A percentile compares a stretch with the other conserved stretches of the same genome.
phyloP scores from a whole-genome alignment of 495 filamentous ascomycete species.

The Amphirosellinia nigrospora region DNA sequence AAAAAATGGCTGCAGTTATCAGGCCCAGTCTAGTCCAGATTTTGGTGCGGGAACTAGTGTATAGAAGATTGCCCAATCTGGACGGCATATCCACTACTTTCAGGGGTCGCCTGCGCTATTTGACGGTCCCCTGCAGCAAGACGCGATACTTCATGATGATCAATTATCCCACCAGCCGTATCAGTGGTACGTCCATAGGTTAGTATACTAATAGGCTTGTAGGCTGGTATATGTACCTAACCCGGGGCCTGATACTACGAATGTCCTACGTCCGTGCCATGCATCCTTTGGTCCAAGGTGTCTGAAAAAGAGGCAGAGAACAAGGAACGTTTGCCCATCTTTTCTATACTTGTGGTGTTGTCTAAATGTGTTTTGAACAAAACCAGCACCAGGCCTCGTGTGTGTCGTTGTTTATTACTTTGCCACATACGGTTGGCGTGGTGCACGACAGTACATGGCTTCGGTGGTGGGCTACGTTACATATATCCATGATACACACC shows the following conservation, averaged over 20 bases:
- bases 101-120: constrained; percentile 14
- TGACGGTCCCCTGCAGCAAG: not conserved
- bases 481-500: too few species aligned
- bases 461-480: too few species aligned
- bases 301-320: not conserved
- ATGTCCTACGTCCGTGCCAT: not conserved
- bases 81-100: constrained; percentile 8
- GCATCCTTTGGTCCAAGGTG: not conserved
- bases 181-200: not conserved
- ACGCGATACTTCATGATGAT: not conserved
- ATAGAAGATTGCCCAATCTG: not conserved
- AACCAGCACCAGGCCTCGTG: not conserved
- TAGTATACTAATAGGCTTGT: not conserved
- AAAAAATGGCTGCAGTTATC: too few species aligned
- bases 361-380: not conserved
- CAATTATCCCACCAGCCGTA: not conserved
- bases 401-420: not conserved
- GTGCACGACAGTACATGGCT: not conserved
- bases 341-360: not conserved
- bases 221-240: not conserved
- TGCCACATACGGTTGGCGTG: not conserved
- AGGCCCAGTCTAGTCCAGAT: not conserved
- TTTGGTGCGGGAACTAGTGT: not conserved
- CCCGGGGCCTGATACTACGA: not conserved
- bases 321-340: not conserved